These are phyloP conservation scores for Coccomyxa sp. DNA, from an alignment of 139 green algal genomes.

Conservation along the genomic window DNA sequence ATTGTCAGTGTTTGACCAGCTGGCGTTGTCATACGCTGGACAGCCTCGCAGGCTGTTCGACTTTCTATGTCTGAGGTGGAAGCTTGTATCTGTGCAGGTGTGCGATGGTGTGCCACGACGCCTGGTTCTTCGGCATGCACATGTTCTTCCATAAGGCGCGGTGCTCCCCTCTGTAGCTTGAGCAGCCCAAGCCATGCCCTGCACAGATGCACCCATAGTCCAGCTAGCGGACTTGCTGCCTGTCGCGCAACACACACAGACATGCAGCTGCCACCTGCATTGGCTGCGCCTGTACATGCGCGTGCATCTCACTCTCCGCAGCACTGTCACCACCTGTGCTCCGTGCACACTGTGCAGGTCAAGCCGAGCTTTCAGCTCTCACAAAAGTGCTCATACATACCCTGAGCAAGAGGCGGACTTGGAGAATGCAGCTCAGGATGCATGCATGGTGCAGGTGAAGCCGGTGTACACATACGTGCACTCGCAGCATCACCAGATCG, in stretches of 20 bases:
- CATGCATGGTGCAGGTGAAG: conserved; percentile 4
- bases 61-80: not conserved
- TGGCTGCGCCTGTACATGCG: too few species aligned
- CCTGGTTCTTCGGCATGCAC: conserved; percentile 18
- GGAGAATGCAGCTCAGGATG: not conserved
- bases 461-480: conserved; percentile 12
- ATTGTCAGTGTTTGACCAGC: not conserved
- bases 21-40: too few species aligned
- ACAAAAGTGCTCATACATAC: not conserved
- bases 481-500: conserved; percentile 5
- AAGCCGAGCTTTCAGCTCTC: not conserved
- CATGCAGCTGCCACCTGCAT: not conserved
- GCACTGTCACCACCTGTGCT: not conserved
- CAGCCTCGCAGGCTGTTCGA: too few species aligned
- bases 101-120: conserved; percentile 18
- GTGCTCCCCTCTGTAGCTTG: not conserved
- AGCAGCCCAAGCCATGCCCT: too few species aligned
- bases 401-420: not conserved
- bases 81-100: not conserved
- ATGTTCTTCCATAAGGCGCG: not conserved
- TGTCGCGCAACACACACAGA: not conserved
- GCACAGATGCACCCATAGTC: not conserved
- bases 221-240: not conserved
- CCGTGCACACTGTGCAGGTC: not conserved
- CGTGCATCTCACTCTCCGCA: too few species aligned